Evolutionary conservation across 208 protist species (phyloP).

Genomic region (Jaenimonas drosophilae): DNA sequence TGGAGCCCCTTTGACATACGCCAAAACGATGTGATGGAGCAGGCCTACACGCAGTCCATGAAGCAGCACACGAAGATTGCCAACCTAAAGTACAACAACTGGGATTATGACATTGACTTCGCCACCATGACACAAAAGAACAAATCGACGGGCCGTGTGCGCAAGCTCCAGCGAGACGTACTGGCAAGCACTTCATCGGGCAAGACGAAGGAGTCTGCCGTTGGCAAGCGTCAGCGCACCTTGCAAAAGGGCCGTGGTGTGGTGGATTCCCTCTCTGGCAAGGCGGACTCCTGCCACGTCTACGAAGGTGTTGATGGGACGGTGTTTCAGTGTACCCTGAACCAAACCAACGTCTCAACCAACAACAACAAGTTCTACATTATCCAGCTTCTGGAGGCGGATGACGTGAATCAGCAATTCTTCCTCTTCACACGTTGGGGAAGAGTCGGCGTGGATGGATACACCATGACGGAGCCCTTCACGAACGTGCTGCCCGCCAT

Average conservation of each 20-base stretch:
- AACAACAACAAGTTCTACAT: conserved; percentile 89
- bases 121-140: conserved; percentile 19
- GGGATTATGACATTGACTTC: conserved; percentile 26
- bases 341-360: conserved; percentile 59
- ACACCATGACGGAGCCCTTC: conserved; percentile 27
- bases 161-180: conserved; percentile 5
- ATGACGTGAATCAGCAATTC: conserved; percentile 14
- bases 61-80: conserved; percentile 1
- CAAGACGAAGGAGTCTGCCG: conserved; percentile 10
- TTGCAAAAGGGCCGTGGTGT: conserved; percentile 67
- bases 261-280: conserved; percentile 44
- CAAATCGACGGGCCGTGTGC: conserved; percentile 5
- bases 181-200: conserved; percentile 5
- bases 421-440: conserved; percentile 76
- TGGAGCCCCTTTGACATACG: conserved; percentile 6
- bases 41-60: conserved; percentile 1
- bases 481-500: conserved; percentile 15
- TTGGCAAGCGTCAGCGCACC: conserved; percentile 11
- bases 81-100: conserved; percentile 13
- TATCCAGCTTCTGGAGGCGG: conserved; percentile 71
- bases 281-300: conserved; percentile 40
- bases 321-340: conserved; percentile 76
- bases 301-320: conserved; percentile 23
- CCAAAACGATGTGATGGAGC: conserved; percentile 11
- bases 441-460: conserved; percentile 53